Conservation (phyloP, 441 rosid genomes). For the Bocquillonia castaneifolia region DNA sequence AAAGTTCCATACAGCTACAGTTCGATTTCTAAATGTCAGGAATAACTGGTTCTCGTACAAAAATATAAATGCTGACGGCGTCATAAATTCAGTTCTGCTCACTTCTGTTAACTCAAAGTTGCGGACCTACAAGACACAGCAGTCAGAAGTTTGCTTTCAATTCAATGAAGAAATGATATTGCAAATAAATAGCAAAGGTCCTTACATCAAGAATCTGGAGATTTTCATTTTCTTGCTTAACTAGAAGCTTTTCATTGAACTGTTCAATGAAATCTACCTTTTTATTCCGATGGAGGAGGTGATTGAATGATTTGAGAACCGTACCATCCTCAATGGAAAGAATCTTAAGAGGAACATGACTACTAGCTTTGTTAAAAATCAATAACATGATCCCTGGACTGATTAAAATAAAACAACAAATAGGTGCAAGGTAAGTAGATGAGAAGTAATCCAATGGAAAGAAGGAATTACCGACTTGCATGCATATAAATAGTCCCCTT, state of each 20-base stretch:
- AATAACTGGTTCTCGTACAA: constrained; percentile 75
- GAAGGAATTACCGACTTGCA: background rate
- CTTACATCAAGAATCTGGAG: constrained; percentile 84
- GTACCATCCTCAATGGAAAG: constrained; percentile 82
- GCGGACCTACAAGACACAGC: constrained; percentile 43
- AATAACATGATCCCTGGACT: constrained; percentile 82
- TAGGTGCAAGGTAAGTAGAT: background rate
- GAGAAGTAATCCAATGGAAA: background rate
- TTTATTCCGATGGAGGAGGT: constrained; percentile 76
- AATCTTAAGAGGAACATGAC: constrained; percentile 69
- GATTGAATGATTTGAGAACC: constrained; percentile 65
- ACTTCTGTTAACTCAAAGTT: constrained; percentile 62
- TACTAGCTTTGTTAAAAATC: constrained; percentile 54
- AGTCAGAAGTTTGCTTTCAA: background rate
- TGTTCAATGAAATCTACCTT: constrained; percentile 85
- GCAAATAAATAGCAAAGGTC: background rate
- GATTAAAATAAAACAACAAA: constrained; percentile 12
- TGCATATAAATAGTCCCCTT: background rate
- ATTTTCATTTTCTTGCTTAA: constrained; percentile 80
- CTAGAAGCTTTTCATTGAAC: constrained; percentile 85
- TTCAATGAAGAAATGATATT: background rate
- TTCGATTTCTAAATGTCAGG: constrained; percentile 64
- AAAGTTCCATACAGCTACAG: constrained; percentile 91
- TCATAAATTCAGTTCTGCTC: constrained; percentile 54
- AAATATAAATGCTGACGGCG: constrained; percentile 77